Conservation (phyloP, 2,329 filamentous ascomycete species). For the Proliferodiscus dingleyae region DNA sequence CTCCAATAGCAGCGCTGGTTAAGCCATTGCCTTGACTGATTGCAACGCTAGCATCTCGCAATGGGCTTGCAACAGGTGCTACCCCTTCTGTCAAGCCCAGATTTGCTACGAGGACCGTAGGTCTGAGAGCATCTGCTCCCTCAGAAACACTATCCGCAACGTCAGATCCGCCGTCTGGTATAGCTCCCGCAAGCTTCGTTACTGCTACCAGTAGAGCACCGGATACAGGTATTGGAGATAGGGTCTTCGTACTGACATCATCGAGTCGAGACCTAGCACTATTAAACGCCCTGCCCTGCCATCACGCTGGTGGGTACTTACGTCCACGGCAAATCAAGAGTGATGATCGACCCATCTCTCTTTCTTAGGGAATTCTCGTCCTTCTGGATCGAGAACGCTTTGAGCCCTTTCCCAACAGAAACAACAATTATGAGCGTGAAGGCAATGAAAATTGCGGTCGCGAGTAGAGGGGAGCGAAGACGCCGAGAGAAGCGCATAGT, state of each 20-base stretch:
- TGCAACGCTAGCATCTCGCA: constrained; percentile 2
- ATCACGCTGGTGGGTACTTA: constrained; percentile 2
- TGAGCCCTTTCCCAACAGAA: constrained; percentile 23
- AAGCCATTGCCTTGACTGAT: constrained; percentile 11
- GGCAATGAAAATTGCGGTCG: constrained; percentile 17
- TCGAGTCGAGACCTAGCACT: background rate
- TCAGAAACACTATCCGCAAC: constrained; percentile 1
- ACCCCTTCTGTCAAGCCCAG: constrained; percentile 2
- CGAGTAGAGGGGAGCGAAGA: constrained; percentile 10
- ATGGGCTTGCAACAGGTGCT: background rate
- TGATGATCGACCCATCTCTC: constrained; percentile 13
- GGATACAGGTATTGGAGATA: constrained; percentile 3
- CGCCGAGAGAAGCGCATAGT: constrained; percentile 21
- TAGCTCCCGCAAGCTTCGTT: constrained; percentile 16
- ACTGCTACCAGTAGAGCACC: constrained; percentile 12
- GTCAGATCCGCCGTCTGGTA: constrained; percentile 11
- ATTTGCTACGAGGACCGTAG: background rate
- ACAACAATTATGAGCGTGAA: constrained; percentile 23
- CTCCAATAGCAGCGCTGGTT: constrained; percentile 9
- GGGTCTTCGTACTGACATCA: constrained; percentile 7
- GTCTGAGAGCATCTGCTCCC: background rate
- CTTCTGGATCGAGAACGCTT: constrained; percentile 8
- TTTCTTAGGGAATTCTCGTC: constrained; percentile 9
- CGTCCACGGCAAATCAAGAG: constrained; percentile 17
- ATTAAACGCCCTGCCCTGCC: background rate